Evolutionary conservation across 2,329 filamentous ascomycete species (phyloP), one percentile per base, ranked within the genome.

Genomic region (Botrytis aclada): DNA sequence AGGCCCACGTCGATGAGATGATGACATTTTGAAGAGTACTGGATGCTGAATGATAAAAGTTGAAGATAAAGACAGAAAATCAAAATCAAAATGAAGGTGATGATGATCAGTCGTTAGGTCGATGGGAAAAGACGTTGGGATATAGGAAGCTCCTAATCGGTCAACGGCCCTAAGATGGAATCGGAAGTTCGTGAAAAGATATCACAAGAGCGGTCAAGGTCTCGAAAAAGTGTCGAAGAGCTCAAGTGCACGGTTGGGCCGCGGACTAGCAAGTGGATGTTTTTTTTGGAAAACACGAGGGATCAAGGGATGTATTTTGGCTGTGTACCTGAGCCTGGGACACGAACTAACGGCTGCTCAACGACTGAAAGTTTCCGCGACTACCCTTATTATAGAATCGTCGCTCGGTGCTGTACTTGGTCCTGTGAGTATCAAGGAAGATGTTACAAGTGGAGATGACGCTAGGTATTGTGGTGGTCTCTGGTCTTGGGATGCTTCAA

Each of bases 1-100:
- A 73, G 94, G 93, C 73, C 94, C 94, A 83, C 93, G 89, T 81
- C 90, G 89, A 80, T 92, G 89, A 70, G 79, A 79, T 51, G 79
- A 73, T 56, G 79, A 73, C 79, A 81, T 81, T 65, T 43, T 71
- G 56, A 54, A 29, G 58, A 58, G 34, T 51, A n/a, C 20, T 45
- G 32, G 32, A 54, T 66, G n/a, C 22, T 54, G 64, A 54, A 54
- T 29, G 37, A 18, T 54, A 47, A 39, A 37, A 43, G 18, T 47
- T 58, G 25, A 29, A 67, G n/a, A 58, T 8, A 45, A 47, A 58
- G 61, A 71, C 43, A 58, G 39, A n/a, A 56, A 66, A 71, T 51
- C 63, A 51, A 65, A 51, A 54, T 47, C 34, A 66, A 66, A 65
- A 25, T 37, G 22, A 65, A 45, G 47, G 51, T n/a, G 37, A 66